A percentile compares a stretch with the other conserved stretches of the same genome.
These are phyloP conservation scores for Raffaelea deltoideospora DNA, from an alignment of 2,329 filamentous ascomycete genomes.

Conservation along the genomic window DNA sequence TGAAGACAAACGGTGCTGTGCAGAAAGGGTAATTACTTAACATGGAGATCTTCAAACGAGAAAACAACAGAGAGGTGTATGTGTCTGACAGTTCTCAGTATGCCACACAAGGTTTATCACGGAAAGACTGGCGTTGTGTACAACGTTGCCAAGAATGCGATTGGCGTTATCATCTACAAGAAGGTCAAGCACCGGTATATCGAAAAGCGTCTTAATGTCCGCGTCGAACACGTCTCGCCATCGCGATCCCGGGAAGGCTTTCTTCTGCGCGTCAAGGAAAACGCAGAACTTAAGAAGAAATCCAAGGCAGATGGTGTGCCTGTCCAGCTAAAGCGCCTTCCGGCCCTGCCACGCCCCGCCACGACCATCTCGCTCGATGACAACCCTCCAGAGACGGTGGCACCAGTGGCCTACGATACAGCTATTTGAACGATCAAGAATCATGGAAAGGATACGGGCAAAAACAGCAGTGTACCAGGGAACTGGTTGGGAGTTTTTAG, in stretches of 20 bases:
- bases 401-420: slow-evolving; percentile 75
- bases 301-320: slow-evolving; percentile 79
- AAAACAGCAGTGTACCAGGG: too few relatives aligned
- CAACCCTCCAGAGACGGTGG: slow-evolving; percentile 13
- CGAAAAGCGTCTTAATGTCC: slow-evolving; percentile 99
- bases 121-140: slow-evolving; percentile 97
- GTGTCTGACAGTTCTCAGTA: slow-evolving; percentile 36
- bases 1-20: slow-evolving; percentile 95
- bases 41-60: not conserved
- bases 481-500: too few relatives aligned
- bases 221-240: slow-evolving; percentile 89
- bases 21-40: slow-evolving; percentile 66
- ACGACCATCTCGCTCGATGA: slow-evolving; percentile 33
- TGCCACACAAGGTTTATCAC: slow-evolving; percentile 99
- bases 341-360: slow-evolving; percentile 63
- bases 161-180: slow-evolving; percentile 99
- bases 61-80: slow-evolving; percentile 12
- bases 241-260: slow-evolving; percentile 96
- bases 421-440: slow-evolving; percentile 64
- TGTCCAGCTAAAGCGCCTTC: slow-evolving; percentile 86
- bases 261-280: slow-evolving; percentile 89
- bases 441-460: too few relatives aligned
- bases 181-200: slow-evolving; percentile 98
- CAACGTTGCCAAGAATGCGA: slow-evolving; percentile 97
- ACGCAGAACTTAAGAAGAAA: slow-evolving; percentile 83